Evolutionary conservation across 139 green algal genomes (phyloP).

Genomic region (Desmodesmus armatus): DNA sequence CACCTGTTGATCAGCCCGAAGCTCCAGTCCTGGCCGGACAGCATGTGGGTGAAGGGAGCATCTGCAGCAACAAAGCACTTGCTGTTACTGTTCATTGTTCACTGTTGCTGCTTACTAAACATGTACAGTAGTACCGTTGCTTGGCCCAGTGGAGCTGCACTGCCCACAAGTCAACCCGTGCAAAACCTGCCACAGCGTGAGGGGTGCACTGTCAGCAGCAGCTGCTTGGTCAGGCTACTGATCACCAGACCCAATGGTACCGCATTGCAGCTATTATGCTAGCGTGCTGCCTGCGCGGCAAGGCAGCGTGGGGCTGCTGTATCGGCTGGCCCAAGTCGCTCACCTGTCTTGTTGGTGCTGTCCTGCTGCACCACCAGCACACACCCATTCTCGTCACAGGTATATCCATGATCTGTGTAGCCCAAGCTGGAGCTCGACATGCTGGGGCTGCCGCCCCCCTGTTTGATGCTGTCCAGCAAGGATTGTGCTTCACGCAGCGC

Average conservation of each 20-base stretch:
- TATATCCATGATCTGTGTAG: neutral
- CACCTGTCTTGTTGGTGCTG: no score
- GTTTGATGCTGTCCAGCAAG: neutral
- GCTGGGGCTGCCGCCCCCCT: neutral
- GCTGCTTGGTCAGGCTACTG: neutral
- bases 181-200: no score
- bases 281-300: neutral
- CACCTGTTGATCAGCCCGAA: neutral
- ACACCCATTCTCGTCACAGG: neutral
- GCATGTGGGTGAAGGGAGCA: neutral
- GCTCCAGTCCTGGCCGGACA: neutral
- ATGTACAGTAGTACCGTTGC: neutral
- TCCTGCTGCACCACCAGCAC: neutral
- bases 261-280: neutral
- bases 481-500: neutral
- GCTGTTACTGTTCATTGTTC: neutral
- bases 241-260: neutral
- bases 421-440: neutral
- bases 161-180: neutral
- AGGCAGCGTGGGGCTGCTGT: no score
- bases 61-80: neutral
- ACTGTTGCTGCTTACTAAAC: neutral
- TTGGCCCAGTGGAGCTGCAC: neutral
- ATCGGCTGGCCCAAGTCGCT: no score
- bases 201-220: neutral